Evolutionary conservation across 176 grass and related monocot species (phyloP).

Genomic region (Rhipidocladum racemiflorum): DNA sequence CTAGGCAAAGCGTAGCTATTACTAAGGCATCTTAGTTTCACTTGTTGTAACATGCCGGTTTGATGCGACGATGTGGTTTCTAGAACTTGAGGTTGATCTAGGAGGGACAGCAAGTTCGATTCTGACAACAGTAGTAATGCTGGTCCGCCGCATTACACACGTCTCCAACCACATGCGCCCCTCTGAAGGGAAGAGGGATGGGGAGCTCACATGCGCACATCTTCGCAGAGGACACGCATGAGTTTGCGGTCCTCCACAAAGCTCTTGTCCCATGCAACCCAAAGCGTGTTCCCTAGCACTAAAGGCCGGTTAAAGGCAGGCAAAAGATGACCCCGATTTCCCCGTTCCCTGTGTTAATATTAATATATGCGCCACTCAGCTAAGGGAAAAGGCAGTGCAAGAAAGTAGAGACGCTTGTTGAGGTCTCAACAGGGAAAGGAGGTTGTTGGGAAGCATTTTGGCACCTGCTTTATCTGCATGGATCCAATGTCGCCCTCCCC

Average conservation of each 20-base stretch:
- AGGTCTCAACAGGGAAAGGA: neutral
- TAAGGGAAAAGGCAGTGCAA: neutral
- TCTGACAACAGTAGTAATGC: neutral
- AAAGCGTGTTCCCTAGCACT: slow-evolving; percentile 9
- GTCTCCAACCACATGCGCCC: slow-evolving; percentile 20
- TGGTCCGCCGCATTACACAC: neutral
- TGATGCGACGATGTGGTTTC: neutral
- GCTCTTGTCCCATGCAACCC: neutral
- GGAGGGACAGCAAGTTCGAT: neutral
- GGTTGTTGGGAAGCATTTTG: neutral
- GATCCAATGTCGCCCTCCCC: slow-evolving; percentile 91
- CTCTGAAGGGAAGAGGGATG: neutral
- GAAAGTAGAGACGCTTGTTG: neutral
- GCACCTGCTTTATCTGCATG: slow-evolving; percentile 92
- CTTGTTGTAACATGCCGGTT: neutral
- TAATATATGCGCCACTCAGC: neutral
- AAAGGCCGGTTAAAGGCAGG: neutral
- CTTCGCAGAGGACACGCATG: slow-evolving; percentile 9
- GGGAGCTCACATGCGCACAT: slow-evolving; percentile 35
- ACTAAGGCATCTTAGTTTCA: neutral
- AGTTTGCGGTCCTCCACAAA: slow-evolving; percentile 12
- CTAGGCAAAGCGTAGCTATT: neutral
- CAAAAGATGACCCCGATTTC: neutral
- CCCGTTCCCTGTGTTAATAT: neutral
- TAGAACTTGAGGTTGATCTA: neutral